Evolutionary conservation across 768 basidiomycete species (phyloP), one percentile per base, ranked within the genome.

Genomic region (Tephrocybe sp.): DNA sequence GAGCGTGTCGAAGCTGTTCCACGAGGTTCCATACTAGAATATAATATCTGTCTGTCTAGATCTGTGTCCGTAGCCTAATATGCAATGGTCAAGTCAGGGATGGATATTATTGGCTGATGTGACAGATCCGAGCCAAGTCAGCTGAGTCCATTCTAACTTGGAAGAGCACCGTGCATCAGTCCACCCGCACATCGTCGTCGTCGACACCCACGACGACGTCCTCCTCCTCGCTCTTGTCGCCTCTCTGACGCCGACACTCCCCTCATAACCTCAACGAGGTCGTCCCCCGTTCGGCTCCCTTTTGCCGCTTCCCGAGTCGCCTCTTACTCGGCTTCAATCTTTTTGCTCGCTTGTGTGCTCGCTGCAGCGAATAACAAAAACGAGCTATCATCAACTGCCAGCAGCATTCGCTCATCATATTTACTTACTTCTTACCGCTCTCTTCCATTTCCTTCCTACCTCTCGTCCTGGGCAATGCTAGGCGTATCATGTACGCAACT

Each of bases 1-100:
- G 70, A 89, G 88, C 70, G 86, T 93, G 56, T 88, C 86, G 53
- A 89, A 87, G 74, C 71, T 92, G 56, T 93, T 93, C 70, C 81
- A 91, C 61, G 90, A 93, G 68, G 88, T 93, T 59, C 90, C 90
- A 58, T 92, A 89, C 68, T 91, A 80, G 75, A 45, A 45, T 52
- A 45, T 37, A 46, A 50, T 45, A 41, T 23, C 33, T 49, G 37
- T 38, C 34, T n/a, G 22, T 23, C n/a, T 22, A 15, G 22, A 33
- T 27, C 36, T 47, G 23, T 29, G 51, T 48, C 47, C 51, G 41
- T 49, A 54, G 47, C 52, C 56, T 45, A 58, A 49, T 53, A 34
- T 47, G 38, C 29, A 38, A 49, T 49, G 36, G 45, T 37, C 56
- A 55, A 34, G 42, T 52, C 54, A 56, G 50, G 54, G 47, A 51